Evolutionary conservation across 306 rosid genomes (phyloP).

Genomic region (Vachellia collinsii): DNA sequence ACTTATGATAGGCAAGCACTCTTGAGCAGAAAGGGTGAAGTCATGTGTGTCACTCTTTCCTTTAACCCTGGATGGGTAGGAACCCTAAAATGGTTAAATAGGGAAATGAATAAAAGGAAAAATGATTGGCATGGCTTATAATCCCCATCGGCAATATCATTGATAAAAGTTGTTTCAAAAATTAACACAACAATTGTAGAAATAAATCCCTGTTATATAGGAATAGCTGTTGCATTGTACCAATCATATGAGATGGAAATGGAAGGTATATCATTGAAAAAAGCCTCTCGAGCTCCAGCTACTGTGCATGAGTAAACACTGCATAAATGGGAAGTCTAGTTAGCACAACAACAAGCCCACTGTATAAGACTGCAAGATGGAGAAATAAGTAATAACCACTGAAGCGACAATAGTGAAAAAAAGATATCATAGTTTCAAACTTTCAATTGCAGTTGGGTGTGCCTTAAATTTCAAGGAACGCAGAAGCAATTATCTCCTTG

Average conservation of each 20-base stretch:
- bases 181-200: not conserved
- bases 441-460: too few relatives aligned
- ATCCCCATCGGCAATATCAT: too few relatives aligned
- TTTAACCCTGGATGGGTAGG: slow-evolving; percentile 59
- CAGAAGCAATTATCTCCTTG: not conserved
- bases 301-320: slow-evolving; percentile 74
- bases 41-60: slow-evolving; percentile 58
- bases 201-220: not conserved
- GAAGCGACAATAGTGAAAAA: not conserved
- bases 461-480: not conserved
- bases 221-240: slow-evolving; percentile 23
- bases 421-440: not conserved
- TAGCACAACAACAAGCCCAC: not conserved
- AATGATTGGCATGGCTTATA: slow-evolving; percentile 10
- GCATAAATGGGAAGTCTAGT: slow-evolving; percentile 29
- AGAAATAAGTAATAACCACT: not conserved
- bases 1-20: slow-evolving; percentile 73
- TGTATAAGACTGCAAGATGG: not conserved
- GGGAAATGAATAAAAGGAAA: slow-evolving; percentile 25
- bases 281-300: slow-evolving; percentile 78
- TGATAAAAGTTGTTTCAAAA: too few relatives aligned
- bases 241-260: slow-evolving; percentile 65
- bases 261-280: slow-evolving; percentile 61
- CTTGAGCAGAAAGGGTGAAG: slow-evolving; percentile 83
- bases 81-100: slow-evolving; percentile 31